Evolutionary conservation across 192 early-diverging fungal genomes (phyloP), one percentile per base, ranked within the genome.

Genomic region (Kickxella alabastrina): DNA sequence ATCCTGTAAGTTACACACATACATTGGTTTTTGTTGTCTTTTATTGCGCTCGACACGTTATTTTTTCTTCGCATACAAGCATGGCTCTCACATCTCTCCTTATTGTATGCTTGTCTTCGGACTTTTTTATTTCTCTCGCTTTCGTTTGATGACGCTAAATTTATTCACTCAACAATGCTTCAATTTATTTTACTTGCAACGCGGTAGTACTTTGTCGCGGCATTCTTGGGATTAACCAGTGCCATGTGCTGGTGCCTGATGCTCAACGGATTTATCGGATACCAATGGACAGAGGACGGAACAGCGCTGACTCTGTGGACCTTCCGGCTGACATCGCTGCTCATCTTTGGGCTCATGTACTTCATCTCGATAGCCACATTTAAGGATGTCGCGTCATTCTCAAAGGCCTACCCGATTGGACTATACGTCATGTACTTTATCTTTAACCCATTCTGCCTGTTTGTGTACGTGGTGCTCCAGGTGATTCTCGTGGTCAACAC

Each of bases 221-320:
- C 81, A 1, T 90, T 93, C 58, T 62, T 90, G 29, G 87, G 87
- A 15, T 58, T 93, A 35, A 87, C 85, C 54, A 86, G 89, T 57
- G 85, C 90, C 8, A 91, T 90, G 34, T 86, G 90, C 68, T 96
- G 92, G 92, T 92, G 88, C 54, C 65, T 98, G 57, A 81, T 98
- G 41, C 70, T 95, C 29, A 98, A 95, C 68, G 93, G 92, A 26
- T 91, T 97, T 70, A 87, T 98, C 32, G 91, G 91, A 6, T 96
- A 94, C 80, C 92, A 95, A 78, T 98, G 91, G 85, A 83, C 88
- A 10, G 92, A 98, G 59, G 95, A 98, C 68, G 93, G 95, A 54
- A 97, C 93, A 3, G 80, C 90, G 8, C 58, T 83, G 49, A 97
- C 95, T 10, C 85, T 98, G 43, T 98, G 95, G 93, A 90, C 91